Evolutionary conservation across 306 rosid species (phyloP).

Genomic region (Dalbergia cultrata): DNA sequence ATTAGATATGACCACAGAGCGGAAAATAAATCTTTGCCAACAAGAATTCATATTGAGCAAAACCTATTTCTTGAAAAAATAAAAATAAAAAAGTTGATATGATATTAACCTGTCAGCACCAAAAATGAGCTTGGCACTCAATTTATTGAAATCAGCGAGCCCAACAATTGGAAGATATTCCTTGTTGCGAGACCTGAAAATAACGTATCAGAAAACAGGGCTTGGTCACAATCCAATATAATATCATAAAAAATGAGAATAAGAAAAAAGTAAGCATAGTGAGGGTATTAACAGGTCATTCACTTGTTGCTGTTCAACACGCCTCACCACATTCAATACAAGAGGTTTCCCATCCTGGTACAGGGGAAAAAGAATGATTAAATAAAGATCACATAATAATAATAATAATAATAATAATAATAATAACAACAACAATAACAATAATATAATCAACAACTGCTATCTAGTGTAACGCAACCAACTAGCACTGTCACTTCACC

Average conservation of each 20-base stretch:
- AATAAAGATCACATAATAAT: constrained; percentile 9
- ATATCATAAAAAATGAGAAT: constrained; percentile 29
- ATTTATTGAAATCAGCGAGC: constrained; percentile 84
- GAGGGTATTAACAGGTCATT: constrained; percentile 67
- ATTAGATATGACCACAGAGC: not conserved
- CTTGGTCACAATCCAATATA: constrained; percentile 25
- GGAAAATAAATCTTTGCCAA: not conserved
- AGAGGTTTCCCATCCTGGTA: constrained; percentile 97
- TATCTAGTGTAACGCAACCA: not conserved
- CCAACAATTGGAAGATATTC: constrained; percentile 94
- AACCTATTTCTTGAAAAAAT: not conserved
- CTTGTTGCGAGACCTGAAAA: constrained; percentile 81
- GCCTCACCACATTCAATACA: constrained; percentile 89
- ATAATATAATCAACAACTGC: not conserved
- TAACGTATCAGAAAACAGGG: constrained; percentile 19
- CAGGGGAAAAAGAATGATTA: constrained; percentile 41
- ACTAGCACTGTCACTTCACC: constrained; percentile 71
- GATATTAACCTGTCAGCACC: constrained; percentile 83
- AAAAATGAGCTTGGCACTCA: constrained; percentile 93
- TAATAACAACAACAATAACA: not conserved
- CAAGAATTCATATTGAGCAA: not conserved
- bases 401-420: too few species aligned
- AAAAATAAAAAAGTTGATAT: not conserved
- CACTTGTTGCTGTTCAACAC: constrained; percentile 77
- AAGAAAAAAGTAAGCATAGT: not conserved